These are phyloP conservation scores for Venturia asperata DNA, from an alignment of 2,329 filamentous ascomycete species.

Conservation along the genomic window DNA sequence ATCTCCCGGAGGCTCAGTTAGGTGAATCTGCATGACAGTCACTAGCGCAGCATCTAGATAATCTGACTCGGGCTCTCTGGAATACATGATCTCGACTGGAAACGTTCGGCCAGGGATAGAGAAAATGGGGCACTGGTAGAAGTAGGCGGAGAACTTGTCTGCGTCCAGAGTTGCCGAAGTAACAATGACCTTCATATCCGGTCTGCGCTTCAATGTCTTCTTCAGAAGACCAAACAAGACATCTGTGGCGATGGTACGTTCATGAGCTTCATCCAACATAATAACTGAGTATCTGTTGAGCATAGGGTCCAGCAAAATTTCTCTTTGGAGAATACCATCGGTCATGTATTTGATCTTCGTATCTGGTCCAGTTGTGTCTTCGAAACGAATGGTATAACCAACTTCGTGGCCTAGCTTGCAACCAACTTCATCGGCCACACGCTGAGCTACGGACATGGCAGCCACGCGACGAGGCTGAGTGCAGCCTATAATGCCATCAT, in stretches of 20 bases:
- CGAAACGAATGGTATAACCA: slow-evolving; percentile 98
- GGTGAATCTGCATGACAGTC: slow-evolving; percentile 96
- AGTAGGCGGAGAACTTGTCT: slow-evolving; percentile 95
- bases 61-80: slow-evolving; percentile 87
- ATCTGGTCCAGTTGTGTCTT: slow-evolving; percentile 81
- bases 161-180: slow-evolving; percentile 98
- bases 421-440: slow-evolving; percentile 95
- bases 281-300: slow-evolving; percentile 93
- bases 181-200: slow-evolving; percentile 96
- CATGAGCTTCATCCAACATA: slow-evolving; percentile 97
- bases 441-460: slow-evolving; percentile 96
- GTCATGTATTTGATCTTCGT: slow-evolving; percentile 99
- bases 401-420: slow-evolving; percentile 89
- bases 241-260: slow-evolving; percentile 93
- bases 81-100: slow-evolving; percentile 94
- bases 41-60: slow-evolving; percentile 91
- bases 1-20: slow-evolving; percentile 86
- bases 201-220: slow-evolving; percentile 71
- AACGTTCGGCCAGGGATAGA: slow-evolving; percentile 92
- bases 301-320: slow-evolving; percentile 93
- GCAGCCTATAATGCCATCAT: slow-evolving; percentile 85
- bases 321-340: slow-evolving; percentile 93
- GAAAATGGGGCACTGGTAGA: slow-evolving; percentile 92
- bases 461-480: slow-evolving; percentile 96
- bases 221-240: slow-evolving; percentile 96